These are phyloP conservation scores for Trametes sp. DNA, from an alignment of 1,284 basidiomycete genomes.

Conservation along the genomic window DNA sequence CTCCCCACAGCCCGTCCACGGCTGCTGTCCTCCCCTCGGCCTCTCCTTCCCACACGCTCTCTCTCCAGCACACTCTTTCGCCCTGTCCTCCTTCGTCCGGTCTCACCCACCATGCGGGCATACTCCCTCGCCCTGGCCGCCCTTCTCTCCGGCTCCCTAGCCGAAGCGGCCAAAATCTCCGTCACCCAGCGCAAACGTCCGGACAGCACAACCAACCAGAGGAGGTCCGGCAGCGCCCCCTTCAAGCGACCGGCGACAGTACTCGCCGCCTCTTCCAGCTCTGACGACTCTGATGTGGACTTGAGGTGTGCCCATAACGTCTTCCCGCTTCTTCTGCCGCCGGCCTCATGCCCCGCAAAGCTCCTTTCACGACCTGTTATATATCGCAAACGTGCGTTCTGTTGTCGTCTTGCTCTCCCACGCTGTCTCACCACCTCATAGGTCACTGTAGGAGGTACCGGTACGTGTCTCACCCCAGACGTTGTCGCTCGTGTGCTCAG, in stretches of 20 bases:
- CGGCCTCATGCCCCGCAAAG: slow-evolving; percentile 43
- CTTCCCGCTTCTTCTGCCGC: not conserved
- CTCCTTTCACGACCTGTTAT: slow-evolving; percentile 76
- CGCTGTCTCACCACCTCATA: slow-evolving; percentile 36
- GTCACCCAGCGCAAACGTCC: slow-evolving; percentile 37
- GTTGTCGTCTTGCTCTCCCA: not conserved
- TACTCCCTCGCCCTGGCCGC: slow-evolving; percentile 34
- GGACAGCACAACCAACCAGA: slow-evolving; percentile 23
- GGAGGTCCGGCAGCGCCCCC: slow-evolving; percentile 34
- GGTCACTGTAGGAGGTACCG: slow-evolving; percentile 67
- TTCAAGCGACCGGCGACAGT: slow-evolving; percentile 31
- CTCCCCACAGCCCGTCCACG: slow-evolving; percentile 5
- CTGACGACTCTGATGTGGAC: slow-evolving; percentile 35
- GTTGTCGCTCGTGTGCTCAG: not conserved
- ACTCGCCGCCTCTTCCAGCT: slow-evolving; percentile 33
- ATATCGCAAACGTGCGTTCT: slow-evolving; percentile 71
- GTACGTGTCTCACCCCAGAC: slow-evolving; percentile 48
- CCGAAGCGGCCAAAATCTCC: slow-evolving; percentile 41
- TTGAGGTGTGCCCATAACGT: slow-evolving; percentile 39
- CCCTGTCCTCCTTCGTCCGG: slow-evolving; percentile 14
- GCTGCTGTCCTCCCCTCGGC: slow-evolving; percentile 10
- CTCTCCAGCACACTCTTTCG: slow-evolving; percentile 35
- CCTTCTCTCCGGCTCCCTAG: slow-evolving; percentile 38
- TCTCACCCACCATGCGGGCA: slow-evolving; percentile 37
- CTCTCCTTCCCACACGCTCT: slow-evolving; percentile 29